These are phyloP conservation scores for Termitomyces eurrhizus DNA, from an alignment of 768 basidiomycete genomes.

Conservation along the genomic window DNA sequence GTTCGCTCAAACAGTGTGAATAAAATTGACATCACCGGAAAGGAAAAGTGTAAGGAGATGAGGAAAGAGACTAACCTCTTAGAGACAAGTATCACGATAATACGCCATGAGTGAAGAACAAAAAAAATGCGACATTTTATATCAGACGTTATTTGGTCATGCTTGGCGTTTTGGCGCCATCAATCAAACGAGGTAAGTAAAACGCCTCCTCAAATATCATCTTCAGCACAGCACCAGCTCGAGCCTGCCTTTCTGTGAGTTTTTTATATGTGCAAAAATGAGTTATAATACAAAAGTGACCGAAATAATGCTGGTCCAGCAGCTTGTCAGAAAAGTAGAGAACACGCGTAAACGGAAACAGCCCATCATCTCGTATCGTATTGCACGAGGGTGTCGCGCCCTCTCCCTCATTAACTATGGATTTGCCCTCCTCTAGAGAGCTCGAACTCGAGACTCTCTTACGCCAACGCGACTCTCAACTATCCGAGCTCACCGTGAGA, in stretches of 20 bases:
- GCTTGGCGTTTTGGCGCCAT: constrained; percentile 12
- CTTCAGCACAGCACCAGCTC: neutral
- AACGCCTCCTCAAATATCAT: neutral
- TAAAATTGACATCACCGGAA: constrained; percentile 53
- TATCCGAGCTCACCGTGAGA: constrained; percentile 70
- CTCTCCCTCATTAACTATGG: constrained; percentile 39
- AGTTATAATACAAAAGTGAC: neutral
- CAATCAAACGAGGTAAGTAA: constrained; percentile 7
- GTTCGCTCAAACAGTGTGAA: constrained; percentile 76
- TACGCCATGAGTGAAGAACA: neutral
- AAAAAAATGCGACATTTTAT: constrained; percentile 12
- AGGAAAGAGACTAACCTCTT: constrained; percentile 19
- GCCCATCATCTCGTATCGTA: constrained; percentile 7
- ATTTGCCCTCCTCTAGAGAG: constrained; percentile 70
- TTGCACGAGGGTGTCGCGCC: constrained; percentile 7
- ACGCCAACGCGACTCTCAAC: constrained; percentile 70
- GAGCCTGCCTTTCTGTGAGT: constrained; percentile 5
- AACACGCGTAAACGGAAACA: constrained; percentile 7
- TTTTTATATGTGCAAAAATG: neutral
- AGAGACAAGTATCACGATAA: neutral
- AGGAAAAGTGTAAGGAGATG: neutral
- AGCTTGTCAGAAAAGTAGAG: neutral
- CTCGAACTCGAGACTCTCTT: constrained; percentile 77
- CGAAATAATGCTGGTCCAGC: neutral
- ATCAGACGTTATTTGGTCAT: constrained; percentile 14